Percentiles rank a stretch among this genome's conserved stretches.
Conservation (phyloP, 768 basidiomycete species). For the Mycena belliarum region DNA sequence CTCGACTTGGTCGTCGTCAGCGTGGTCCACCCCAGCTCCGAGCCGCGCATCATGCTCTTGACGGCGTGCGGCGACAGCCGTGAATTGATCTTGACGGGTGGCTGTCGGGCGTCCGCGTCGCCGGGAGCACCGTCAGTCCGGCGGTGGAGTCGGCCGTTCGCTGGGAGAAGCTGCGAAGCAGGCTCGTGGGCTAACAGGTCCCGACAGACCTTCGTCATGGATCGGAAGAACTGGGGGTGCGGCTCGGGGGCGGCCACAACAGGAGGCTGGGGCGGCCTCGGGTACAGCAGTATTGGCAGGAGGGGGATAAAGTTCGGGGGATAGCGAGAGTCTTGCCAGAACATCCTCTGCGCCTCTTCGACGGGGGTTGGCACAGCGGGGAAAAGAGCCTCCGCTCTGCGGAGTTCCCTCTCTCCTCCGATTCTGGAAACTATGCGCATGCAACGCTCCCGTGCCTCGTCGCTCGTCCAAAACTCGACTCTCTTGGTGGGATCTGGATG, state of each 20-base stretch:
- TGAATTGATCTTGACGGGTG: conserved; percentile 54
- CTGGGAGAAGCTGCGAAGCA: not conserved
- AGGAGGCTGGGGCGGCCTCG: conserved; percentile 23
- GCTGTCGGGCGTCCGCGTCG: conserved; percentile 32
- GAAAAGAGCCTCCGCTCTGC: conserved; percentile 66
- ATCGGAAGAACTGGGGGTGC: conserved; percentile 43
- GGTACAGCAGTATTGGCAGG: conserved; percentile 56
- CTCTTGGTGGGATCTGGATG: conserved; percentile 6
- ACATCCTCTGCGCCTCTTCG: conserved; percentile 43
- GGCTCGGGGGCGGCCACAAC: conserved; percentile 7
- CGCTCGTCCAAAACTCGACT: conserved; percentile 80
- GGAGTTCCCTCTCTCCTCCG: conserved; percentile 68
- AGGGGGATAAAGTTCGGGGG: conserved; percentile 53
- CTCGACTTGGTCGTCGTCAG: conserved; percentile 83
- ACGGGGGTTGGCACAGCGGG: conserved; percentile 10
- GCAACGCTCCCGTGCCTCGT: conserved; percentile 72
- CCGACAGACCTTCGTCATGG: conserved; percentile 53
- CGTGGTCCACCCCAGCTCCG: conserved; percentile 74
- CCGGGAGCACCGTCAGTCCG: not conserved
- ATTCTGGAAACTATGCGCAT: conserved; percentile 80
- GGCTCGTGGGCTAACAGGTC: conserved; percentile 53
- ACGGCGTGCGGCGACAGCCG: conserved; percentile 78
- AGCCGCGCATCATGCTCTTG: conserved; percentile 71
- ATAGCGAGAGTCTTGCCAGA: conserved; percentile 69
- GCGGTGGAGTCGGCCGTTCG: not conserved